Evolutionary conservation across 495 filamentous ascomycete genomes (phyloP).

Genomic region (Annulohypoxylon stygium): DNA sequence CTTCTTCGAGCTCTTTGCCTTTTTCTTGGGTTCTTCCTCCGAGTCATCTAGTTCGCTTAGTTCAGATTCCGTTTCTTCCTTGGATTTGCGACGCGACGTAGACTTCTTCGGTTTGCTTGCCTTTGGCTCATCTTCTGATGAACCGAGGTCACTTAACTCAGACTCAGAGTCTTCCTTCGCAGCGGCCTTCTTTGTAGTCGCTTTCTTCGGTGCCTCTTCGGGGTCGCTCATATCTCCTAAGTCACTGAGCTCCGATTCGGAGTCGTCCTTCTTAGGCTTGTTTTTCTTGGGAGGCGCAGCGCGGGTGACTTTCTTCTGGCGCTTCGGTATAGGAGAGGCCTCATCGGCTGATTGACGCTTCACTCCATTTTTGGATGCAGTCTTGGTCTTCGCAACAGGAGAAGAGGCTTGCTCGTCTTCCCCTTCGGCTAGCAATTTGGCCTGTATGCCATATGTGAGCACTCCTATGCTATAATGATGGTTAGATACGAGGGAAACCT

Average conservation of each 20-base stretch:
- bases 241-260: slow-evolving; percentile 48
- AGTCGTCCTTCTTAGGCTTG: slow-evolving; percentile 51
- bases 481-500: slow-evolving; percentile 10
- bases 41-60: slow-evolving; percentile 45
- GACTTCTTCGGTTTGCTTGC: slow-evolving; percentile 35
- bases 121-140: slow-evolving; percentile 44
- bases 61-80: slow-evolving; percentile 52
- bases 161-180: slow-evolving; percentile 47
- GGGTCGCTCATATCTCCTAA: slow-evolving; percentile 47
- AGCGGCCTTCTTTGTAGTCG: slow-evolving; percentile 29
- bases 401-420: slow-evolving; percentile 35
- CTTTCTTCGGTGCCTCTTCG: slow-evolving; percentile 47
- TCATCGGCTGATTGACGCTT: slow-evolving; percentile 53
- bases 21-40: slow-evolving; percentile 53
- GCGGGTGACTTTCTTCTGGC: slow-evolving; percentile 50
- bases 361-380: slow-evolving; percentile 47
- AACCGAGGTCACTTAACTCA: slow-evolving; percentile 48
- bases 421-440: slow-evolving; percentile 36
- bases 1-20: slow-evolving; percentile 48
- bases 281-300: slow-evolving; percentile 32
- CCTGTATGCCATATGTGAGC: slow-evolving; percentile 37
- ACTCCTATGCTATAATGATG: slow-evolving; percentile 40
- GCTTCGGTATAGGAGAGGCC: slow-evolving; percentile 46
- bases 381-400: slow-evolving; percentile 28
- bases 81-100: slow-evolving; percentile 36